Percentiles rank a stretch among this genome's conserved stretches.
phyloP scores from a whole-genome alignment of 129 eudicot species.

The Rutidosis leptorrhynchoides region DNA sequence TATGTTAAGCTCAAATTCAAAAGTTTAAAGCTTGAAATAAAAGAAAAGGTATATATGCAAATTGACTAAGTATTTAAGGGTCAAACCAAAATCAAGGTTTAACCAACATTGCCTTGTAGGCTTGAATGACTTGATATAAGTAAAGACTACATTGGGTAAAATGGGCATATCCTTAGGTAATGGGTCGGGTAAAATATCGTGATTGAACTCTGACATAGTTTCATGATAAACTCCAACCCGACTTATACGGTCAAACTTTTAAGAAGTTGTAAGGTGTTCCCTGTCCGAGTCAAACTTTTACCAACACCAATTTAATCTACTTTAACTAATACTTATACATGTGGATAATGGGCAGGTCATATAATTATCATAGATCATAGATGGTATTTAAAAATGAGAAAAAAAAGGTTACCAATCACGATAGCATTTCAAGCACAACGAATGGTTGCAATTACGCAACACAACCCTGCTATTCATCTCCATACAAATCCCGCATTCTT shows the following conservation, averaged over 20 bases:
- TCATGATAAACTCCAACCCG: neutral
- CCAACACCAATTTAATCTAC: neutral
- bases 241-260: neutral
- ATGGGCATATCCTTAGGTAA: neutral
- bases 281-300: too few relatives aligned
- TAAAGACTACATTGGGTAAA: neutral
- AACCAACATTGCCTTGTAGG: neutral
- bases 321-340: neutral
- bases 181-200: neutral
- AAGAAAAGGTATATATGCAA: neutral
- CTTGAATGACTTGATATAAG: neutral
- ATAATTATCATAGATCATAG: neutral
- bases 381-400: neutral
- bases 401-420: conserved; percentile 47
- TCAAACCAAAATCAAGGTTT: neutral
- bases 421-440: conserved; percentile 68
- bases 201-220: too few relatives aligned
- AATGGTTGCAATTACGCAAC: conserved; percentile 64
- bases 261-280: too few relatives aligned
- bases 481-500: conserved; percentile 86
- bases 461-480: conserved; percentile 56
- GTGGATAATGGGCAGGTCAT: neutral
- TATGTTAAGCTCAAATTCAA: neutral
- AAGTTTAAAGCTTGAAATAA: neutral
- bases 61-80: neutral